Evolutionary conservation across 2,329 filamentous ascomycete species (phyloP), one percentile per base, ranked within the genome.

Genomic region (Colletotrichum lini): DNA sequence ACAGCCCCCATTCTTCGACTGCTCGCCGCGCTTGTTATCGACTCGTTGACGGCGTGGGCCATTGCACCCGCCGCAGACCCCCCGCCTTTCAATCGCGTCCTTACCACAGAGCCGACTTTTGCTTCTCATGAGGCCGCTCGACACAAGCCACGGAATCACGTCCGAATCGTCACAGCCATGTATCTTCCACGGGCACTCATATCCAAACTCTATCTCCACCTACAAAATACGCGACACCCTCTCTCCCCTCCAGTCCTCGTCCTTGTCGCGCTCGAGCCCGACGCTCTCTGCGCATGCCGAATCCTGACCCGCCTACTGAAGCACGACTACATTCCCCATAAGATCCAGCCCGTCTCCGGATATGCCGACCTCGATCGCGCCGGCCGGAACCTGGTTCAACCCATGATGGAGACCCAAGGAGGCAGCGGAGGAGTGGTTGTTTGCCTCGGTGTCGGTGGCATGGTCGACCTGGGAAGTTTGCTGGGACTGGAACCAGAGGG

Each of bases 301-400:
- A 98, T 99, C 72, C 90, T 99, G 58, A 97, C 96, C 3, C 89
- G 93, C 61, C 88, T 99, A n/a, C 87, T 99, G 72, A 98, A 97
- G 83, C 93, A 96, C 86, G 96, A 99, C 85, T 98, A 97, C 80
- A 97, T 99, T 76, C 94, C 93, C 16, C 96, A 98, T 85, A 98
- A 98, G 83, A 98, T 98, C 78, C 94, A 98, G 78, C 96, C 96
- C 1, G 92, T 99, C 65, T 91, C 94, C 23, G 96, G 96, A 66
- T 98, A 98, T 90, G 92, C 90, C 74, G 96, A 98, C 80, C 89
- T 99, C 57, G 89, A 94, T 78, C 91, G 90, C 76, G 92, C 92
- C 26, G 95, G 95, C 56, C 89, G 90, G 78, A 91, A 95, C 75
- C 87, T 97, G 54, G 93, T 98, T 50, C 88, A 87, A 65, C 95